Evolutionary conservation across 768 basidiomycete genomes (phyloP).

Genomic region (Filobasidium floriforme): DNA sequence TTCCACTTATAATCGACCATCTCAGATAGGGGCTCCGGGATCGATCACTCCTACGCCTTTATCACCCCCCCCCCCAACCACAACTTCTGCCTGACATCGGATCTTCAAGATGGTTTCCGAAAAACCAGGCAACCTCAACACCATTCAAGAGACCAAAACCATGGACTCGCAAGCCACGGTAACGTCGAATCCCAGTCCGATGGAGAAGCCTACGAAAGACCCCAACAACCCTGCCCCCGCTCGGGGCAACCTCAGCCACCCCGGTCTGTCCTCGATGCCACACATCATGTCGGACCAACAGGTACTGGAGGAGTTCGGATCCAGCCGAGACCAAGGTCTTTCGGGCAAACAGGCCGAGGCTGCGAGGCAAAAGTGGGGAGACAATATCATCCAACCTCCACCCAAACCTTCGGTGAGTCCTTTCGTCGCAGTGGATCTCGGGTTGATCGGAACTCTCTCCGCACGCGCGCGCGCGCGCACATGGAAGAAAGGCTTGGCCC

Average conservation of each 20-base stretch:
- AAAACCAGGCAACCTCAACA: neutral
- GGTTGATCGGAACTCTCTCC: neutral
- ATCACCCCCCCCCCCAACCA: too few species aligned
- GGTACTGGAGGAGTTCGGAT: constrained; percentile 15
- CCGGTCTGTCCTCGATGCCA: neutral
- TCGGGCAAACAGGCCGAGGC: constrained; percentile 10
- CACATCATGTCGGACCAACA: constrained; percentile 17
- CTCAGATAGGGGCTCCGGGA: too few species aligned
- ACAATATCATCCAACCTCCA: constrained; percentile 20
- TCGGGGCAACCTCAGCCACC: neutral
- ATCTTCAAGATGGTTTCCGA: neutral
- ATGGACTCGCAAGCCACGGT: neutral
- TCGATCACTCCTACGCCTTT: too few species aligned
- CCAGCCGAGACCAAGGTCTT: constrained; percentile 13
- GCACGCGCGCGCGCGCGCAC: neutral
- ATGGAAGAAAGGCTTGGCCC: too few species aligned
- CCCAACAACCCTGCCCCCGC: neutral
- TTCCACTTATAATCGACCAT: too few species aligned
- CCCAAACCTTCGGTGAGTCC: constrained; percentile 20
- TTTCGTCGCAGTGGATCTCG: too few species aligned
- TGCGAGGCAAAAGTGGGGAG: constrained; percentile 14
- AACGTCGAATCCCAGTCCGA: neutral
- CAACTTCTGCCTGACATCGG: too few species aligned
- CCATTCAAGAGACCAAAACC: constrained; percentile 6
- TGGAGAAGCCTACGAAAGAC: constrained; percentile 6